Conservation (phyloP, 1,284 basidiomycete genomes). For the Trametes pubescens region DNA sequence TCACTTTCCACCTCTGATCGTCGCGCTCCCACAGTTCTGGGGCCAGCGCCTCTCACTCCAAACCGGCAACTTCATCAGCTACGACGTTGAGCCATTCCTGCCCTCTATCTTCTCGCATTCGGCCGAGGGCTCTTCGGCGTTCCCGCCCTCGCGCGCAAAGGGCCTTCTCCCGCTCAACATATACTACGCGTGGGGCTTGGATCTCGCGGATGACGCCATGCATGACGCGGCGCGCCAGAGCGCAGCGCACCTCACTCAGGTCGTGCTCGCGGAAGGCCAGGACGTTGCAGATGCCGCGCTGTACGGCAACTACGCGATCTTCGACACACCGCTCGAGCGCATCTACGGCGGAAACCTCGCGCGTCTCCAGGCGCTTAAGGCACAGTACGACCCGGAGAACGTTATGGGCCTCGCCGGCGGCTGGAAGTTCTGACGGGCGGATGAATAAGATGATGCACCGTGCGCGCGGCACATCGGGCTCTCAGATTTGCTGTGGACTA, state of each 20-base stretch:
- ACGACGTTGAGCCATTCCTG: slow-evolving; percentile 65
- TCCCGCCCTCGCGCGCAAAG: slow-evolving; percentile 52
- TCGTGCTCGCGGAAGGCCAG: slow-evolving; percentile 54
- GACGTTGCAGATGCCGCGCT: slow-evolving; percentile 47
- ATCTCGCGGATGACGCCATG: slow-evolving; percentile 48
- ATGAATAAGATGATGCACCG: background rate
- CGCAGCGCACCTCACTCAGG: slow-evolving; percentile 46
- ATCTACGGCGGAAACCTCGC: slow-evolving; percentile 59
- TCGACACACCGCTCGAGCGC: slow-evolving; percentile 51
- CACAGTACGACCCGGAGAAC: slow-evolving; percentile 54
- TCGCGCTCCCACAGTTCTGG: slow-evolving; percentile 38
- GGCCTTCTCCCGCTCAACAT: slow-evolving; percentile 57
- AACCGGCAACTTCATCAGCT: slow-evolving; percentile 48
- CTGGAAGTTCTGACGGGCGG: slow-evolving; percentile 43
- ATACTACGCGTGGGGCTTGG: slow-evolving; percentile 52
- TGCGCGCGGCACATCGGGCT: background rate
- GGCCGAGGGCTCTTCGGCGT: slow-evolving; percentile 49
- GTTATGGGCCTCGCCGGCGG: slow-evolving; percentile 69
- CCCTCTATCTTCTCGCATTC: slow-evolving; percentile 52
- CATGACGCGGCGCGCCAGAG: slow-evolving; percentile 49
- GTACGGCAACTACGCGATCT: slow-evolving; percentile 64
- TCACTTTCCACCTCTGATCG: background rate
- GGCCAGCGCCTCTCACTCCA: slow-evolving; percentile 33
- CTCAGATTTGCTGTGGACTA: background rate
- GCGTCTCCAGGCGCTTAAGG: slow-evolving; percentile 50